Evolutionary conservation across 2,329 filamentous ascomycete species (phyloP).

Genomic region (Epichloe amarillans): DNA sequence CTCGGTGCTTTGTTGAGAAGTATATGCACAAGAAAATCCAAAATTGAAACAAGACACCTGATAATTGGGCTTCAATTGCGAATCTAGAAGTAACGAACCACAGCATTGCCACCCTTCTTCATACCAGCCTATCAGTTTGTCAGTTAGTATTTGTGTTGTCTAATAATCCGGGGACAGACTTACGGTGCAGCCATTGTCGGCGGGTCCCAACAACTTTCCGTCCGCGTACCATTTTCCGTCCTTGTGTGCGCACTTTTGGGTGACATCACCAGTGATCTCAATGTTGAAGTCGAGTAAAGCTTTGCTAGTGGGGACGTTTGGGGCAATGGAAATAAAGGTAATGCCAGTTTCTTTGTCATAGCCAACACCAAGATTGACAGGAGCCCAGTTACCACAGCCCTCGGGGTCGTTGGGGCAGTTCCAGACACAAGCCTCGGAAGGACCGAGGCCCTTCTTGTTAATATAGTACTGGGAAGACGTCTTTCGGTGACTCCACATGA

Average conservation of each 20-base stretch:
- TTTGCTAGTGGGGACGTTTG: conserved; percentile 63
- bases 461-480: conserved; percentile 92
- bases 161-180: conserved; percentile 24
- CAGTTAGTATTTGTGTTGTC: not conserved
- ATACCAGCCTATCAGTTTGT: conserved; percentile 26
- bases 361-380: conserved; percentile 74
- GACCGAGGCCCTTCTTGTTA: conserved; percentile 61
- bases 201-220: too few relatives aligned
- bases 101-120: conserved; percentile 25
- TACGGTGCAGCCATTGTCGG: conserved; percentile 60
- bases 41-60: conserved; percentile 8
- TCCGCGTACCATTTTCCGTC: conserved; percentile 29
- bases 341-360: conserved; percentile 41
- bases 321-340: conserved; percentile 75
- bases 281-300: conserved; percentile 67
- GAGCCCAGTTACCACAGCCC: conserved; percentile 71
- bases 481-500: conserved; percentile 14
- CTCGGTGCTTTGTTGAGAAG: conserved; percentile 11
- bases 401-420: conserved; percentile 31
- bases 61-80: not conserved
- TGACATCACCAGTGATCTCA: conserved; percentile 54
- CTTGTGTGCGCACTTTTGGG: conserved; percentile 45
- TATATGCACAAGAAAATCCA: conserved; percentile 24
- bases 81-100: conserved; percentile 30
- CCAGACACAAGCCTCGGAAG: conserved; percentile 68